phyloP scores from a whole-genome alignment of 257 asterid species.

The Phtheirospermum japonicum region DNA sequence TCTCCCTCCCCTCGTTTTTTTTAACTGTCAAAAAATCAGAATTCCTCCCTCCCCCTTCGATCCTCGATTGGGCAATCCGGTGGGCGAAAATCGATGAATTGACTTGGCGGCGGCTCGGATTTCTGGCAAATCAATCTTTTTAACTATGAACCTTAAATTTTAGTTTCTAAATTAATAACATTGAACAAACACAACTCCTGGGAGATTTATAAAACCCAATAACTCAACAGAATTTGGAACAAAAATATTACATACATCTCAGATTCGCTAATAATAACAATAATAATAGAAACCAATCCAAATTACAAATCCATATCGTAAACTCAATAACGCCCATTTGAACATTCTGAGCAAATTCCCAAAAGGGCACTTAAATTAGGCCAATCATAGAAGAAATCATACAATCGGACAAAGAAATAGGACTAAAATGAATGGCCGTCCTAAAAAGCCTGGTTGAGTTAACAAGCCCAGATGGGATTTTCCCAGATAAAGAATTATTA shows the following conservation, averaged over 20 bases:
- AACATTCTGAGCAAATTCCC: neutral
- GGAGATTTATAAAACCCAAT: neutral
- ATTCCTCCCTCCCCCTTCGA: no score
- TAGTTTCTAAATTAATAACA: no score
- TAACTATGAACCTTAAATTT: neutral
- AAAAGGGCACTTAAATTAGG: conserved; percentile 30
- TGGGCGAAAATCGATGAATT: no score
- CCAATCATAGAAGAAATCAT: neutral
- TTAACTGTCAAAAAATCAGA: no score
- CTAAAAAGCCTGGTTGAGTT: conserved; percentile 78
- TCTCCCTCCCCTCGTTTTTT: no score
- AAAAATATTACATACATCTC: no score
- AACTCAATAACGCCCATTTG: no score
- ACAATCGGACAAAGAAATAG: conserved; percentile 4
- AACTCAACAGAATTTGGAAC: no score
- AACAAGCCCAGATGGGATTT: conserved; percentile 45
- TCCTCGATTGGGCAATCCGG: no score
- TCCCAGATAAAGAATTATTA: conserved; percentile 66
- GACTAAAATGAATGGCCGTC: conserved; percentile 16
- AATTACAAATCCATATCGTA: conserved; percentile 18
- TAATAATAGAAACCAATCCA: neutral
- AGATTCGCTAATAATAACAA: no score
- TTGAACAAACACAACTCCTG: neutral
- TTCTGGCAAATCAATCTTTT: neutral
- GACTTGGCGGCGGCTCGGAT: no score